These are phyloP conservation scores for Marchantia polymorpha DNA, from an alignment of 225 moss, liverwort and hornwort genomes.

Conservation along the genomic window DNA sequence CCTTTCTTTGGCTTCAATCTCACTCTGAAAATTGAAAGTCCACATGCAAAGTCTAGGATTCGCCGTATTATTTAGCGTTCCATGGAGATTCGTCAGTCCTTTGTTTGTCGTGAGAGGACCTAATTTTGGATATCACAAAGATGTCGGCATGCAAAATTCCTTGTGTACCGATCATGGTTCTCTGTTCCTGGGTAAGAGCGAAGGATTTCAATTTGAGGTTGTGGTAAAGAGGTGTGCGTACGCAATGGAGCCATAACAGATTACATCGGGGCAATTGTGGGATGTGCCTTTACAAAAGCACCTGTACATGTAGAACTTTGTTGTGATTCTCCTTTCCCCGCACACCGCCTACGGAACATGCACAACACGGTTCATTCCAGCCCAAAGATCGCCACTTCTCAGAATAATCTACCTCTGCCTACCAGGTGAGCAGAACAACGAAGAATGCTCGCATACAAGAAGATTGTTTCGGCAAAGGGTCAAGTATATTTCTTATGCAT, in stretches of 20 bases:
- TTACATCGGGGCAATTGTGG: too few relatives aligned
- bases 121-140: not conserved
- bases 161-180: not conserved
- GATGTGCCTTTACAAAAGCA: too few relatives aligned
- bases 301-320: too few relatives aligned
- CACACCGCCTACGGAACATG: too few relatives aligned
- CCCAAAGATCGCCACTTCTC: not conserved
- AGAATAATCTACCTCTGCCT: not conserved
- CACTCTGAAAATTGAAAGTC: too few relatives aligned
- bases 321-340: too few relatives aligned
- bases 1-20: too few relatives aligned
- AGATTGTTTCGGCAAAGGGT: slow-evolving; percentile 21
- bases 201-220: not conserved
- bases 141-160: too few relatives aligned
- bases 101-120: not conserved
- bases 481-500: slow-evolving; percentile 54
- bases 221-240: not conserved
- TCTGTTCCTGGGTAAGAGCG: not conserved
- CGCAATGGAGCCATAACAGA: not conserved
- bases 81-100: not conserved
- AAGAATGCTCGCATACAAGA: slow-evolving; percentile 42
- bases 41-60: not conserved
- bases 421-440: slow-evolving; percentile 63
- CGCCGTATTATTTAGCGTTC: not conserved
- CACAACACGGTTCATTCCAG: too few relatives aligned